Conservation (phyloP, 257 asterid species). For the Ilex aquifolium region DNA sequence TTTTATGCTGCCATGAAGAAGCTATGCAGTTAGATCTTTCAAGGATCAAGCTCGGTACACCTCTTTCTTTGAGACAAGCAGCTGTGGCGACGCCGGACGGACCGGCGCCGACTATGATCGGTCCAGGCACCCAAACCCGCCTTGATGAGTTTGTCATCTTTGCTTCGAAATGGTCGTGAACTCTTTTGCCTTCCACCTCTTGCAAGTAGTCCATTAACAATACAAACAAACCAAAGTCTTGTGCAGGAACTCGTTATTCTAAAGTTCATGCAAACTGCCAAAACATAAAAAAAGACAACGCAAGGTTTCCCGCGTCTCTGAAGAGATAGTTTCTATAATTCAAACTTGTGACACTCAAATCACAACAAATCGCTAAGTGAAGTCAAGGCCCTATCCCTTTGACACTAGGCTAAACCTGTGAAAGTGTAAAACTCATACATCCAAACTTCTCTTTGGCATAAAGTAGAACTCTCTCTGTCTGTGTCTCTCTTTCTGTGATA, state of each 20-base stretch:
- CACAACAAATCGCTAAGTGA: no score
- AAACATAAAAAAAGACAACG: no score
- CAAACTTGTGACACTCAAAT: no score
- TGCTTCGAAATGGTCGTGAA: not conserved
- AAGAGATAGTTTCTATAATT: no score
- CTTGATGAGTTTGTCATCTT: not conserved
- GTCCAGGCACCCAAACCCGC: conserved; percentile 1
- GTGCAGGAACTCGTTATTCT: no score
- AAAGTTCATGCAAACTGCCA: no score
- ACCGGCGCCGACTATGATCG: not conserved
- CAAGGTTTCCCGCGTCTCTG: no score
- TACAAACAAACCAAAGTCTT: not conserved
- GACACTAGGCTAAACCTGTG: no score
- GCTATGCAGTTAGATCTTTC: not conserved
- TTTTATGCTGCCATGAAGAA: not conserved
- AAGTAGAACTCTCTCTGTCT: not conserved
- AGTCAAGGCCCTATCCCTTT: no score
- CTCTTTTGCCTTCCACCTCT: not conserved
- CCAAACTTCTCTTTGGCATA: not conserved
- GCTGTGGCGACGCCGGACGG: not conserved
- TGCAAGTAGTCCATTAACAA: not conserved
- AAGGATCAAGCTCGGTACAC: not conserved
- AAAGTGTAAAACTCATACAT: no score
- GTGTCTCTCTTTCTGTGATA: not conserved
- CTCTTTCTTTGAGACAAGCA: conserved; percentile 3